Evolutionary conservation across 139 green algal species (phyloP).

Genomic region (Yamagishiella unicocca): DNA sequence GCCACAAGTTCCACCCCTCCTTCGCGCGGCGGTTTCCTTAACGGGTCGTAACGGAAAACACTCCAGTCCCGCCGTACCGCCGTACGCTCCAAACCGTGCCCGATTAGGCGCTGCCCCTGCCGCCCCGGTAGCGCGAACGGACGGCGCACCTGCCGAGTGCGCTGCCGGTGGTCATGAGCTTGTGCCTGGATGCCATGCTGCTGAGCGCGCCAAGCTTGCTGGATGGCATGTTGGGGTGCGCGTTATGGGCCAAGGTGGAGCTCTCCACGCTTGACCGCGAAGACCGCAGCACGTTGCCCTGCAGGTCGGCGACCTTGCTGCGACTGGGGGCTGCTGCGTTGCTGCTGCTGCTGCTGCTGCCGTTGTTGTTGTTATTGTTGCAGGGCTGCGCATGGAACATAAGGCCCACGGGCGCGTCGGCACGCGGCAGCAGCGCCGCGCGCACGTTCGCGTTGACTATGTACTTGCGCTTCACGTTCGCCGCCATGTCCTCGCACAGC

Average conservation of each 20-base stretch:
- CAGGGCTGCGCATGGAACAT: conserved; percentile 23
- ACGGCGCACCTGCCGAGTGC: background rate
- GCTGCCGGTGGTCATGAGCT: background rate
- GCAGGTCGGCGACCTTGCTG: too few species aligned
- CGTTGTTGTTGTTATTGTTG: background rate
- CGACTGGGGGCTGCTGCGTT: background rate
- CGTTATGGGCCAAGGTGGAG: background rate
- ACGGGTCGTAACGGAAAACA: too few species aligned
- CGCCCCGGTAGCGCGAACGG: too few species aligned
- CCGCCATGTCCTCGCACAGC: conserved; percentile 22
- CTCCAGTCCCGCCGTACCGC: too few species aligned
- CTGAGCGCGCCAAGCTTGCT: background rate
- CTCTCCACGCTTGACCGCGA: background rate
- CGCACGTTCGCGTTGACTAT: conserved; percentile 1
- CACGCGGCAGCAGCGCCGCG: conserved; percentile 5
- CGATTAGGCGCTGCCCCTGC: too few species aligned
- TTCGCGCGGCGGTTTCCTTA: too few species aligned
- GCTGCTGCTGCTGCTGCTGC: conserved; percentile 1
- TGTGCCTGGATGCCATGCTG: background rate
- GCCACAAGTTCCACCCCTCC: too few species aligned
- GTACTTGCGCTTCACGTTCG: background rate
- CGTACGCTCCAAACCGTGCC: too few species aligned
- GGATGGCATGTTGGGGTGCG: too few species aligned
- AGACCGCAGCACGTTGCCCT: too few species aligned
- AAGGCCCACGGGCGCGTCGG: background rate